Evolutionary conservation across 2,329 filamentous ascomycete genomes (phyloP), one percentile per base, ranked within the genome.

Genomic region (Tothia fuscella): DNA sequence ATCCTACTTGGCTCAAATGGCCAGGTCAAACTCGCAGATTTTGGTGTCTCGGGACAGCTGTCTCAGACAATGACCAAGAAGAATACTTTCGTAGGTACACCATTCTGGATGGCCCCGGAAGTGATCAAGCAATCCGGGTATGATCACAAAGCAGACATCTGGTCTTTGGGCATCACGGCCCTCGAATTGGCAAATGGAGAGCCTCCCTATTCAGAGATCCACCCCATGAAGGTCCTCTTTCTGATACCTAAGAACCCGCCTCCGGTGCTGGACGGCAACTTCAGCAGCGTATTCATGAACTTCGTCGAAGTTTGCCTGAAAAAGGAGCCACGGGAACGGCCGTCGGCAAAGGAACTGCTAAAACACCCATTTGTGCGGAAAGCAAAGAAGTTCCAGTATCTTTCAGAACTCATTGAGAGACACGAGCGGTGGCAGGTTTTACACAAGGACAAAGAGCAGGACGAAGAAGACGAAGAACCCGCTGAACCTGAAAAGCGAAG

Each of bases 11-110:
- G 82, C 46, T 78, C 86, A 38, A 93, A 82, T 56, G 91, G 91
- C 2, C 91, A 96, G 64, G 89, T 98, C 52, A 98, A 98, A 62
- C 70, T 96, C 43, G 89, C 89, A 12, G 89, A 98, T 59, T 98
- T 98, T 64, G 89, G 89, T 45, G 91, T 98, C 5, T 95, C 89
- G 1, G 89, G 89, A 21, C 91, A 96, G 63, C 72, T 96, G 17
- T 93, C 89, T 7, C 89, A 89, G 5, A 98, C 89, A 38, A 96
- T 96, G 88, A 95, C 89, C 48, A 96, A 96, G 71, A 96, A 96
- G 67, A 96, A 96, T 58, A 96, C 89, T 0, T 98, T 96, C 60
- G 89, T 98, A 24, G 91, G 91, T 25, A 96, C 89, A 0, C 89
- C 91, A 1, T 98, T 96, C 59, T 98, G 91, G 91, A 98, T 98